Evolutionary conservation across 202 grass and related monocot species (phyloP), one percentile per base, ranked within the genome.

Genomic region (Brachypodium distachyon): DNA sequence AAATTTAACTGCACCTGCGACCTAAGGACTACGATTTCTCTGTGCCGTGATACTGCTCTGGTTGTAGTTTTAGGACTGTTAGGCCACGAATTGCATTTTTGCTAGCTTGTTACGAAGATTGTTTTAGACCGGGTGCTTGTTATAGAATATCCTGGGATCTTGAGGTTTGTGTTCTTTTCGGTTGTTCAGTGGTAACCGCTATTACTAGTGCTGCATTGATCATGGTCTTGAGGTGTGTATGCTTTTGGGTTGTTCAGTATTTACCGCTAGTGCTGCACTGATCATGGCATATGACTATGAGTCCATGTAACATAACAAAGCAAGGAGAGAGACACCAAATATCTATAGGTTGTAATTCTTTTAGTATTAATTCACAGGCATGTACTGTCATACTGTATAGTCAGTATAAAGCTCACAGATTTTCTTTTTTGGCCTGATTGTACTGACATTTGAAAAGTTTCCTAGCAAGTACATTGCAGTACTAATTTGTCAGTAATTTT

Each of bases 401-500:
- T n/a, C n/a, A n/a, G n/a, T 44, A 55, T 68, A 54, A 55, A 79
- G 28, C 47, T 66, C 34, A 44, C 33, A 12, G 38, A 4, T 3
- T 79, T 79, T 17, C 44, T 79, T 53, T 34, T 67, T 79, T 79
- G 50, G 50, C 31, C 12, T 14, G 26, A 46, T 69, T 58, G 39
- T 57, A 79, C 27, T 69, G 5, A 66, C 63, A 34, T 82, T 37
- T 65, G 48, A 31, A 48, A 86, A 82, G 39, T 43, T 81, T 57
- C 25, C 25, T 29, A 39, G 22, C 58, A 78, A 47, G 41, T 63
- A 85, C 21, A 26, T 67, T 87, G 31, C 54, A 34, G 47, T 81
- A 63, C 48, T 70, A 70, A 11, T 21, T 23, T 67, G 28, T 72
- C 26, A 12, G 29, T 36, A 29, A 18, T 48, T 75, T 36, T 82